phyloP scores from a whole-genome alignment of 148 eudicot species.

The Rhododendron ovatum region DNA sequence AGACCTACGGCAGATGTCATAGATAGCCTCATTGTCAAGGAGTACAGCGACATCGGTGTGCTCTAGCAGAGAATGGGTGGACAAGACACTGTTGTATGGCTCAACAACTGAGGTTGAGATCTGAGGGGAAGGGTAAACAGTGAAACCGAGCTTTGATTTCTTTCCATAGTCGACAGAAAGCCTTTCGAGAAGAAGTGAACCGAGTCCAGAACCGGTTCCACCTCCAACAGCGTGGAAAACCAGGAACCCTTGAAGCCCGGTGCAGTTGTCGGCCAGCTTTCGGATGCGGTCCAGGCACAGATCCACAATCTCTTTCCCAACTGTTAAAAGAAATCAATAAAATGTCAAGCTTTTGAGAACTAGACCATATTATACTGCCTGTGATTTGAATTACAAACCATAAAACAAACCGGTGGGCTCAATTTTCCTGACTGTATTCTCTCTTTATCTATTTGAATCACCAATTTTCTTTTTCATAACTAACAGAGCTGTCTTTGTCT shows the following conservation, averaged over 20 bases:
- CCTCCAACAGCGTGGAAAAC: constrained; percentile 54
- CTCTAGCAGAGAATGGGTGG: constrained; percentile 46
- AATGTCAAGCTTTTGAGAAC: background rate
- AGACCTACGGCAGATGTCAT: constrained; percentile 45
- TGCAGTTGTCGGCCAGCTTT: constrained; percentile 48
- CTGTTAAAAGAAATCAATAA: background rate
- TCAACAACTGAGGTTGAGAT: constrained; percentile 50
- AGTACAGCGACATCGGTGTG: constrained; percentile 50
- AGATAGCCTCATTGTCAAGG: constrained; percentile 47
- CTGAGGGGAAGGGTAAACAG: constrained; percentile 51
- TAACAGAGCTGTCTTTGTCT: background rate
- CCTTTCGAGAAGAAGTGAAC: constrained; percentile 45
- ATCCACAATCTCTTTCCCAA: constrained; percentile 51
- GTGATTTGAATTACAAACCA: background rate
- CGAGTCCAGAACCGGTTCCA: constrained; percentile 48
- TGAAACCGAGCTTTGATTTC: constrained; percentile 44
- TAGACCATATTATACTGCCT: too few relatives aligned
- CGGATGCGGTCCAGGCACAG: constrained; percentile 41
- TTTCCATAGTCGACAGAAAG: constrained; percentile 46
- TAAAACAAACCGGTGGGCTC: background rate
- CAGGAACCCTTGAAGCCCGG: constrained; percentile 47
- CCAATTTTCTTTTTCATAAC: too few relatives aligned
- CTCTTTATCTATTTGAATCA: too few relatives aligned
- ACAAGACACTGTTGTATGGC: constrained; percentile 44
- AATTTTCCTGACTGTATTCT: too few relatives aligned